Evolutionary conservation across 768 basidiomycete genomes (phyloP).

Genomic region (Pleurotus pulmonarius): DNA sequence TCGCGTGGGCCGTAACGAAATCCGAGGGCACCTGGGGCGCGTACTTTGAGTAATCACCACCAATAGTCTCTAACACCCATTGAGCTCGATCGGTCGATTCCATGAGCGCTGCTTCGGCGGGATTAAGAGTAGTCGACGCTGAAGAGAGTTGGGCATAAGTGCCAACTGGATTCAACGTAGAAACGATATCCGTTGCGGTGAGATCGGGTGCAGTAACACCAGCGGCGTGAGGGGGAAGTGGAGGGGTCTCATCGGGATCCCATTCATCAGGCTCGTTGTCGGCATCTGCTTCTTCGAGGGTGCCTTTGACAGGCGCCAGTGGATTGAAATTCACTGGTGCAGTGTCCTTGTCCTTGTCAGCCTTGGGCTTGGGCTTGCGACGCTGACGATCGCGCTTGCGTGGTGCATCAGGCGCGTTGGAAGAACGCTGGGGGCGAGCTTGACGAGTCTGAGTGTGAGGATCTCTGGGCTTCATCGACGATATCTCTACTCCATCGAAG

Average conservation of each 20-base stretch:
- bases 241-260: slow-evolving; percentile 5
- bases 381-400: background rate
- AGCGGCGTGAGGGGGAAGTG: background rate
- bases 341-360: background rate
- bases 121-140: slow-evolving; percentile 4
- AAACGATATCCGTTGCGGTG: background rate
- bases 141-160: background rate
- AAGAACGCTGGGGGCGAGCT: background rate
- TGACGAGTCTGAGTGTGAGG: too few species aligned
- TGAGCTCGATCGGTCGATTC: slow-evolving; percentile 7
- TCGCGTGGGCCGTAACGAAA: slow-evolving; percentile 21
- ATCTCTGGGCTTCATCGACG: background rate
- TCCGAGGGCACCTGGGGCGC: slow-evolving; percentile 23
- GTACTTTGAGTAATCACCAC: slow-evolving; percentile 51
- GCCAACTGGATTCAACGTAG: background rate
- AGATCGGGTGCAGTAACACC: background rate
- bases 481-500: background rate
- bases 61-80: slow-evolving; percentile 23
- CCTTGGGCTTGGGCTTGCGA: background rate
- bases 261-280: slow-evolving; percentile 1
- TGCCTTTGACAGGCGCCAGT: background rate
- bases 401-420: background rate
- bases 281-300: background rate
- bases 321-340: background rate
- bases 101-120: background rate